Evolutionary conservation across 768 basidiomycete genomes (phyloP), one percentile per base, ranked within the genome.

Genomic region (Rhizopogon roseolus): DNA sequence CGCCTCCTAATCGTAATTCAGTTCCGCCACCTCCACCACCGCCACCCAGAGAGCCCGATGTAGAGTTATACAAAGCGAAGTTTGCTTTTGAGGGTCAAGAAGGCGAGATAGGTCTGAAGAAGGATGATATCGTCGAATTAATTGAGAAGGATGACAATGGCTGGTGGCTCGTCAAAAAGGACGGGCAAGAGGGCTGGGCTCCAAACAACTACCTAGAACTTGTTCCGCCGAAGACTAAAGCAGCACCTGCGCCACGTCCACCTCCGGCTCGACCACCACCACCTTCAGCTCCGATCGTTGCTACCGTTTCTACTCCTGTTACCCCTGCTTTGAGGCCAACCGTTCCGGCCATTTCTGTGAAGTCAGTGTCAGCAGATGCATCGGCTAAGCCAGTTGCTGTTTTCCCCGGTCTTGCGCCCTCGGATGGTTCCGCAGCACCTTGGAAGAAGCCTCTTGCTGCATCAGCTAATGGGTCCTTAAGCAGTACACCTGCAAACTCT

Each of bases 151-250:
- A 88, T 64, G 84, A 94, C 55, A 96, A 96, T 61, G 97, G 96
- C 3, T 99, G 97, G 97, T 98, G 97, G 96, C 77, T 97, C 32
- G 88, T 98, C 53, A 90, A 87, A 77, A 93, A 88, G 70, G 80
- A 77, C 50, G 81, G 80, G 2, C 71, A 74, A 16, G 93, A 98
- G 66, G 97, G 93, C 13, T 99, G 95, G 94, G 93, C 95, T 17
- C 97, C 97, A 2, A 85, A 87, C 60, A 94, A 93, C 68, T 97
- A 94, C 64, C 83, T 96, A 6, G 94, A 97, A 66, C 78, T 88
- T 34, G 81, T 87, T 5, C 84, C 85, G 16, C 81, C 81, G 19
- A 83, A 80, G 59, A 78, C 84, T 2, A 82, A 81, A 41, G 78
- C 85, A 1, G 73, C 83, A 0, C 76, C 85, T 22, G 76, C 88